phyloP scores from a whole-genome alignment of 345 rosid genomes.

The Nephelium lappaceum region DNA sequence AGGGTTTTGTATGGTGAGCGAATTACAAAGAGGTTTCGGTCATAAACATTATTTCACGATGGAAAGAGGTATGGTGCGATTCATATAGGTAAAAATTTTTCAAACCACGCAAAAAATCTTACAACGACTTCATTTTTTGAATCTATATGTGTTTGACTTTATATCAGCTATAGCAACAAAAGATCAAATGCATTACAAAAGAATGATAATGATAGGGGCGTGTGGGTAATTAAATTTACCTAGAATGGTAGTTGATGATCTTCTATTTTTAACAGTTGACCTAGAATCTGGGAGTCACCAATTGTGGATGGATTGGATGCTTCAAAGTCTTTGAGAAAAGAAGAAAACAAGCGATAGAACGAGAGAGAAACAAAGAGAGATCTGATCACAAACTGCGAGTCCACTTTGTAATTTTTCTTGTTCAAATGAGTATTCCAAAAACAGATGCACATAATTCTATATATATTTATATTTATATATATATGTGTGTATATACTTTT shows the following conservation, averaged over 20 bases:
- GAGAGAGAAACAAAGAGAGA: too few species aligned
- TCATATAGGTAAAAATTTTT: too few species aligned
- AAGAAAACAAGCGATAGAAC: not conserved
- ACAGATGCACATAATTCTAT: conserved; percentile 3
- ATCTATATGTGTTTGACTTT: too few species aligned
- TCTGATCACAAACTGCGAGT: not conserved
- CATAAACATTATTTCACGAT: too few species aligned
- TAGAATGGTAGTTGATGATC: not conserved
- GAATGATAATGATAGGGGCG: not conserved
- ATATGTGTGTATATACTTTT: too few species aligned
- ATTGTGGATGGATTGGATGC: not conserved
- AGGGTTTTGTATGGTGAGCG: too few species aligned
- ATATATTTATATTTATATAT: not conserved
- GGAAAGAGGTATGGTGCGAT: too few species aligned
- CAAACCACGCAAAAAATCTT: too few species aligned
- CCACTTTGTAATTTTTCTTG: conserved; percentile 50
- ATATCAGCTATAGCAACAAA: too few species aligned
- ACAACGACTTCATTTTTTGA: too few species aligned
- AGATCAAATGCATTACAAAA: not conserved
- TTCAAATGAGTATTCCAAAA: conserved; percentile 60
- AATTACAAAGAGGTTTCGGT: too few species aligned
- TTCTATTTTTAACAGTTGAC: conserved; percentile 16
- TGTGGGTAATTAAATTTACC: conserved; percentile 17
- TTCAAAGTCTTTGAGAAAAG: not conserved
- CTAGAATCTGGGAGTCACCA: not conserved